Conservation (phyloP, 306 rosid species). For the Glycine latifolia region DNA sequence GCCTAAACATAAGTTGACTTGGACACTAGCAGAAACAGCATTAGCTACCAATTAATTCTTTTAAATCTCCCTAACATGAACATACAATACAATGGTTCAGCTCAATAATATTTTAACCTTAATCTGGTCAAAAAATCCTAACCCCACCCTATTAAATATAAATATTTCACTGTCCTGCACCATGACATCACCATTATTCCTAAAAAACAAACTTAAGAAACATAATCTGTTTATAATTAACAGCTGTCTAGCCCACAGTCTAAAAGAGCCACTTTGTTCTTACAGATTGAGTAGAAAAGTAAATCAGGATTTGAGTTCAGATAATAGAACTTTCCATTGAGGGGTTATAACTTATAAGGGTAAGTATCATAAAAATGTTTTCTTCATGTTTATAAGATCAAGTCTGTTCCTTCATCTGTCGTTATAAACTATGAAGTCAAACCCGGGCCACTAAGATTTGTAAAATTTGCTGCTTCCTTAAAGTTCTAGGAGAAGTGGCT, state of each 20-base stretch:
- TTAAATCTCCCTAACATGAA: conserved; percentile 6
- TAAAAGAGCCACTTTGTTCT: background rate
- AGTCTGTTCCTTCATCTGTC: background rate
- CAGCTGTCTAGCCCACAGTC: background rate
- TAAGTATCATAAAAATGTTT: background rate
- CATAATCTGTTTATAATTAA: background rate
- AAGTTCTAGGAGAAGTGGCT: background rate
- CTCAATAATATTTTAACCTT: background rate
- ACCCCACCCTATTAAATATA: background rate
- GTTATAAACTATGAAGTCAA: background rate
- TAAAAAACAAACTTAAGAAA: background rate
- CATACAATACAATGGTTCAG: background rate
- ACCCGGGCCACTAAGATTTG: background rate
- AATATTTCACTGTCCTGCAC: background rate
- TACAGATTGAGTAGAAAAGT: background rate
- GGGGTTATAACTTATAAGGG: background rate
- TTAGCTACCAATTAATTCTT: background rate
- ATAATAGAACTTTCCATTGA: conserved; percentile 5
- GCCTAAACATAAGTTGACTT: background rate
- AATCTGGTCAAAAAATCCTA: background rate
- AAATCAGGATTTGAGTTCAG: conserved; percentile 18
- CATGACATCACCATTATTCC: background rate
- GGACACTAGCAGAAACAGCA: background rate
- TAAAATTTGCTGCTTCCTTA: background rate
- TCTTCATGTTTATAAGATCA: background rate